Evolutionary conservation across 768 basidiomycete species (phyloP).

Genomic region (Trametes meyenii): DNA sequence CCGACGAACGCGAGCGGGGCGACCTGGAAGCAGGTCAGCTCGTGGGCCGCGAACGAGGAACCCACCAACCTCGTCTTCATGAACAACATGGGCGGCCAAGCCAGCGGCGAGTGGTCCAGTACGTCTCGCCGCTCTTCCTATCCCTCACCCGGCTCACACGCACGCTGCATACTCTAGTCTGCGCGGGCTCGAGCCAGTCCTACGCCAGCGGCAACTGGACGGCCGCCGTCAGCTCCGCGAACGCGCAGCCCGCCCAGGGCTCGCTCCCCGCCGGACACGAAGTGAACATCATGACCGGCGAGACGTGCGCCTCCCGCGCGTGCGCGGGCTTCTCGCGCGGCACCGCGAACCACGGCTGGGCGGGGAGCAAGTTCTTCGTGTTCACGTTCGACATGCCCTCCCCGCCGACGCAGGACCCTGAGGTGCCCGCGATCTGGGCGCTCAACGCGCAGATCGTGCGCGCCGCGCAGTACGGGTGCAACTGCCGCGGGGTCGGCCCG

Average conservation of each 20-base stretch:
- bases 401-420: constrained; percentile 10
- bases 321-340: constrained; percentile 35
- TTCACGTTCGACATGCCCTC: constrained; percentile 34
- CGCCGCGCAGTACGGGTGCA: constrained; percentile 37
- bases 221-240: constrained; percentile 28
- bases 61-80: constrained; percentile 35
- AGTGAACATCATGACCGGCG: constrained; percentile 33
- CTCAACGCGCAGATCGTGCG: constrained; percentile 35
- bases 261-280: constrained; percentile 14
- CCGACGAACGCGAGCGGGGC: constrained; percentile 28
- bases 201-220: constrained; percentile 32
- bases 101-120: constrained; percentile 34
- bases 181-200: constrained; percentile 34
- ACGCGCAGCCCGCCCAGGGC: constrained; percentile 24
- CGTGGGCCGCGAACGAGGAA: constrained; percentile 24
- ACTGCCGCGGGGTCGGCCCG: constrained; percentile 34
- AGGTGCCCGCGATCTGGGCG: constrained; percentile 34
- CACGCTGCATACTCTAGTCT: constrained; percentile 26
- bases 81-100: constrained; percentile 34
- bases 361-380: constrained; percentile 31
- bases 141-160: not conserved
- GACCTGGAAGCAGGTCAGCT: constrained; percentile 32
- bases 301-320: constrained; percentile 20
- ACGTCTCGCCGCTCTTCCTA: constrained; percentile 6
- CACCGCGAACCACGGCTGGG: constrained; percentile 35